Evolutionary conservation across 2,329 filamentous ascomycete genomes (phyloP).

Genomic region (Lasiodiplodia gonubiensis): DNA sequence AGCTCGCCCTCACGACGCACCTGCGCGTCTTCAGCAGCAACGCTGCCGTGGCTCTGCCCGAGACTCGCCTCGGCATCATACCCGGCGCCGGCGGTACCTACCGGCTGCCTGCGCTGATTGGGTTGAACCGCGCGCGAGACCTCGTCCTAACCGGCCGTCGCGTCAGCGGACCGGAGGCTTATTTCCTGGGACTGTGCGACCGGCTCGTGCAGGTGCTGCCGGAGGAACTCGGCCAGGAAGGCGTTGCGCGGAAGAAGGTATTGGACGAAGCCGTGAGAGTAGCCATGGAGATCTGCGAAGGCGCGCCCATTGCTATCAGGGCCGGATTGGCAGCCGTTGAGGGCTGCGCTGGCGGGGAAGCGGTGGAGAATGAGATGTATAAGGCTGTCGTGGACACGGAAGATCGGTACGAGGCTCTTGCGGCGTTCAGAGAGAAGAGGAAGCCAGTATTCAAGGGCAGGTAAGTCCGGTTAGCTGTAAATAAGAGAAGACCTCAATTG

Average conservation of each 20-base stretch:
- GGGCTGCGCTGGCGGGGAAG: slow-evolving; percentile 68
- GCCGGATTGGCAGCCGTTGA: slow-evolving; percentile 80
- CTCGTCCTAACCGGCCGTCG: slow-evolving; percentile 89
- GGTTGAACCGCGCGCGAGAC: slow-evolving; percentile 81
- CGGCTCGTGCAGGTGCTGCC: slow-evolving; percentile 81
- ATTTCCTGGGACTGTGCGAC: slow-evolving; percentile 89
- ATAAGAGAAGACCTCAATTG: not conserved
- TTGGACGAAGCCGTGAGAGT: slow-evolving; percentile 78
- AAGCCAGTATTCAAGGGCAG: slow-evolving; percentile 69
- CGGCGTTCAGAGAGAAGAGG: slow-evolving; percentile 80
- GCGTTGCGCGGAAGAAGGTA: slow-evolving; percentile 68
- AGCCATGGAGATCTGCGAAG: slow-evolving; percentile 85
- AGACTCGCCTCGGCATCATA: slow-evolving; percentile 91
- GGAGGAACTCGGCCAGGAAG: slow-evolving; percentile 57
- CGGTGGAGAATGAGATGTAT: slow-evolving; percentile 87
- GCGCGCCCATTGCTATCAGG: slow-evolving; percentile 81
- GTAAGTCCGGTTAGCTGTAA: slow-evolving; percentile 29
- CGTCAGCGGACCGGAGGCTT: slow-evolving; percentile 82
- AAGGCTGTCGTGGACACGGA: slow-evolving; percentile 80
- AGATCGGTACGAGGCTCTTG: slow-evolving; percentile 86
- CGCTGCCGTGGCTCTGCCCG: slow-evolving; percentile 80
- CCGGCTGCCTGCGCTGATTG: slow-evolving; percentile 81
- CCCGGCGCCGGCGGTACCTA: slow-evolving; percentile 94
- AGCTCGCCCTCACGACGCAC: slow-evolving; percentile 87
- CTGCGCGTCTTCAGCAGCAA: slow-evolving; percentile 85